Evolutionary conservation across 331 rosid genomes (phyloP), one percentile per base, ranked within the genome.

Genomic region (Telfairia occidentalis): DNA sequence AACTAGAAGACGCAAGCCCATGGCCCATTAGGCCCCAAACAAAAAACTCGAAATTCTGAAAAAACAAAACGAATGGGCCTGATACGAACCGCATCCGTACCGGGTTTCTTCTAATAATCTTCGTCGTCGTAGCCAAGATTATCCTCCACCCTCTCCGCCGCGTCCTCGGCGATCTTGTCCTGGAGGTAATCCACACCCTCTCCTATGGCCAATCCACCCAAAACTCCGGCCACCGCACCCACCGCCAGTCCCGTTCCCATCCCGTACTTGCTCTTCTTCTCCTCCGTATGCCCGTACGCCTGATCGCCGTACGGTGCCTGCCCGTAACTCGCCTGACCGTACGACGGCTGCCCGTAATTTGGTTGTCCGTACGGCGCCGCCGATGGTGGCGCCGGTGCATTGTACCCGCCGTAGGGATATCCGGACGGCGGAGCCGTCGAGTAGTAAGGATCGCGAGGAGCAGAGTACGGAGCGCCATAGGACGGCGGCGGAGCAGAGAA

Each of bases 171-270:
- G 45, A 90, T 77, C 82, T 93, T 84, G 79, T 93, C 88, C 81
- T 86, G 88, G 29, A 90, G 2, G 49, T 83, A 76, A 0, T 90
- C 98, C 29, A 55, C 78, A 0, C 94, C 97, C 32, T 90, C 96
- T 13, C 73, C 83, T 2, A 91, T 0, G 1, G 94, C 97, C 18
- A 93, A 5, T 66, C 94, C 98, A 64, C 97, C 98, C 5, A 93
- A 34, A 0, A 12, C 83, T 1, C 97, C 98, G 1, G 86, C 97
- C 1, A 80, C 90, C 2, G 98, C 96, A 0, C 98, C 98, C 78
- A 91, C 89, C 57, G 97, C 97, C 87, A 90, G 71, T 81, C 98
- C 97, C 0, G 98, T 78, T 57, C 98, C 98, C 92, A 93, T 86
- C 11, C 98, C 97, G 71, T 80, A 90, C 83, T 90, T 89, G 48